A percentile compares a stretch with the other conserved stretches of the same genome.
Conservation (phyloP, 495 filamentous ascomycete genomes). For the Filosporella fistucella region DNA sequence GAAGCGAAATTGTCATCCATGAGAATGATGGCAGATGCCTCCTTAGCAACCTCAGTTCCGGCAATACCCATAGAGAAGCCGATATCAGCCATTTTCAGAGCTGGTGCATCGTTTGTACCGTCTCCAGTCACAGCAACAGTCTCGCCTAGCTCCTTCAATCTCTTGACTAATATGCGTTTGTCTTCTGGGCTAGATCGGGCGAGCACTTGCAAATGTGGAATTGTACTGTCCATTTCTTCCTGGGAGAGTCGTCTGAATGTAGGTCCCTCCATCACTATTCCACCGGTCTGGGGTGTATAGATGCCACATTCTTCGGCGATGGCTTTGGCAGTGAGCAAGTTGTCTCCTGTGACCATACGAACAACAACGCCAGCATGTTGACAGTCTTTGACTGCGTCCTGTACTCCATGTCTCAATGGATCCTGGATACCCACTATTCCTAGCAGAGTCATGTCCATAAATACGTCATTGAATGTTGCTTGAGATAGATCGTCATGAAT, state of each 20-base stretch:
- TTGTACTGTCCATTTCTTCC: constrained; percentile 61
- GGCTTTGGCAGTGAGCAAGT: constrained; percentile 73
- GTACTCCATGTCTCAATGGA: constrained; percentile 76
- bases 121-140: constrained; percentile 92
- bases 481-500: constrained; percentile 65
- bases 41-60: constrained; percentile 88
- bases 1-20: constrained; percentile 90
- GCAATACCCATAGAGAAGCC: constrained; percentile 93
- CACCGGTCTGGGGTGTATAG: constrained; percentile 62
- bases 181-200: constrained; percentile 86
- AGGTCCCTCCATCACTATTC: constrained; percentile 78
- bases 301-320: constrained; percentile 85
- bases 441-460: constrained; percentile 71
- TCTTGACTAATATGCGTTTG: constrained; percentile 75
- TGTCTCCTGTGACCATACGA: constrained; percentile 91
- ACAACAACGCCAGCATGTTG: constrained; percentile 76
- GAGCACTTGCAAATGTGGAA: constrained; percentile 75
- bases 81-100: constrained; percentile 79
- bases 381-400: constrained; percentile 68
- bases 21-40: constrained; percentile 86
- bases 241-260: constrained; percentile 74
- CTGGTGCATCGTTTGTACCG: constrained; percentile 89
- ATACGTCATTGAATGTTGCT: constrained; percentile 74
- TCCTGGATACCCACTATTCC: constrained; percentile 86
- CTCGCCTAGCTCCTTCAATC: constrained; percentile 79